Evolutionary conservation across 2,329 filamentous ascomycete species (phyloP), one percentile per base, ranked within the genome.

Genomic region (Corniculantispora saksenae): DNA sequence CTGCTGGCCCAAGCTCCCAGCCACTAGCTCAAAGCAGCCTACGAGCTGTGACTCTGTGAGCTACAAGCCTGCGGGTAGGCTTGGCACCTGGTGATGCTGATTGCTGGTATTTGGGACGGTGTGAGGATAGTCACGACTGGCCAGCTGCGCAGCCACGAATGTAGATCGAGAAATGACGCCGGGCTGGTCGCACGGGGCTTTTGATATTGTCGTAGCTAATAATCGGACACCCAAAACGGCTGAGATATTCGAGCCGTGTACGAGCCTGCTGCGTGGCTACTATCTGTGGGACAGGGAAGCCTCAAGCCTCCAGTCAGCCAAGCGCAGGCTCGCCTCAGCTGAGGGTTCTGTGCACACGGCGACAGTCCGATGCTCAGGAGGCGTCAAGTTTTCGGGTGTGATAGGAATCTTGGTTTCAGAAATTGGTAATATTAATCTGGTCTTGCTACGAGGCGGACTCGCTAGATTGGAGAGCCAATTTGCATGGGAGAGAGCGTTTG

Each of bases 291-390:
- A 55, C 59, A 19, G 45, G 10, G 35, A 61, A 54, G 59, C 60
- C 38, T 62, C 23, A 10, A 27, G 50, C 27, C 40, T 62, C 40
- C 29, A 55, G 60, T 47, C 32, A 32, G 32, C 32, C 32, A 32
- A 10, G 40, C 25, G 55, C 29, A 25, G 40, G 19, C 51, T 63
- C 61, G 61, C 61, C 61, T 63, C 61, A 63, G 61, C 61, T 63
- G 61, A 63, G 29, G 29, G 43, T 29, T 47, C 50, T 48, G 38
- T 54, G 50, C 27, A 35, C 40, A 35, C 40, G 17, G 60, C 60
- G 60, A 62, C 32, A 50, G 38, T 38, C 51, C 60, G 60, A 60
- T 50, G 45, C 27, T 38, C 13, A 40, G 57, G 55, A 43, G 40
- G 55, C n/a, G 56, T 47, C 38, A 29, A 57, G 32, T 17, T 45